Base-by-base conservation (phyloP, 2,329 filamentous ascomycete genomes). In the Stagonosporopsis chrysanthemi region DNA sequence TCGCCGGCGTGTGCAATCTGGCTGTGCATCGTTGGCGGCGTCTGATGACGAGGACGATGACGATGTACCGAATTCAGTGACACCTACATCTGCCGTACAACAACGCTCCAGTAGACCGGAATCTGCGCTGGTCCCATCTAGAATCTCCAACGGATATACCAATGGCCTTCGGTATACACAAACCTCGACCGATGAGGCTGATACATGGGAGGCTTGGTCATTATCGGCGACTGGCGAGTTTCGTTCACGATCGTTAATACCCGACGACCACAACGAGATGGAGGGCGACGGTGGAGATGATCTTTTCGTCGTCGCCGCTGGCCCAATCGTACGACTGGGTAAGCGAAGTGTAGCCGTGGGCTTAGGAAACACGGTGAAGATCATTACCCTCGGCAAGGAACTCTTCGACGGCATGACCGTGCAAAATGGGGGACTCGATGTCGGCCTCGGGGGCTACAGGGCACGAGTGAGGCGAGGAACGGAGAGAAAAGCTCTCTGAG, bases 351-450 rank as follows among this genome's bases (percentile, higher is more conserved):
- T 91, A 3, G 90, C 86, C 0, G 83, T 93, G 28, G 88, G 84
- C 0, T 86, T 92, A 57, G 90, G 90, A 12, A 90, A 92, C 63
- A 81, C 86, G 1, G 81, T 92, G 67, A 92, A 92, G 75, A 78
- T 92, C 47, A 82, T 92, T 53, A 86, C 84, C 2, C 79, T 89
- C 6, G 89, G 88, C 6, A 83, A 85, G 61, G 88, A 90, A 68
- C 80, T 84, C 29, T 90, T 89, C 65, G 85, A 88, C 43, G 66
- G 63, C 33, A 40, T 44, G 52, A 57, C 40, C 36, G 52, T 48
- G 33, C 54, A 33, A 9, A 49, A 35, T n/a, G 48, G 54, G n/a
- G 29, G 43, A 1, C 43, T 48, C 29, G 48, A 52, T 9, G 43
- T 52, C 15, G 54, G 39, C 5, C 31, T 44, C n/a, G 54, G 48